Evolutionary conservation across 1,284 basidiomycete species (phyloP).

Genomic region (Ustilago cynodontis): DNA sequence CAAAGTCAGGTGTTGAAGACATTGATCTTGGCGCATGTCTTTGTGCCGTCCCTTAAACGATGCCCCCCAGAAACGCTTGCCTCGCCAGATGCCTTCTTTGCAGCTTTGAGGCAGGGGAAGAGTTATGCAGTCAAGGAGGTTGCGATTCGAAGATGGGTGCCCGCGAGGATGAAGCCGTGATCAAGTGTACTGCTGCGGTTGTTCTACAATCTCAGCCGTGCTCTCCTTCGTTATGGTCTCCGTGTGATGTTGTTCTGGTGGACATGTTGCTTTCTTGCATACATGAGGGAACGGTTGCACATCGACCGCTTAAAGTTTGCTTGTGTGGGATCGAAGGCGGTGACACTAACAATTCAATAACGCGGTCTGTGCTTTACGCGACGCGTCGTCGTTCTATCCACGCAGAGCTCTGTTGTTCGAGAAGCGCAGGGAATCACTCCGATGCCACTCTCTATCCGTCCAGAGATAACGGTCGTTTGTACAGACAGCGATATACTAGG

Average conservation of each 20-base stretch:
- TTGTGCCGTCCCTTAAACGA: conserved; percentile 55
- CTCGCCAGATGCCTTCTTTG: conserved; percentile 73
- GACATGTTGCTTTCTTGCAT: no score
- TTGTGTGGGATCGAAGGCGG: conserved; percentile 15
- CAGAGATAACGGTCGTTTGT: no score
- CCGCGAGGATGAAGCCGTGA: conserved; percentile 89
- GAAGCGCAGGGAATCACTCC: no score
- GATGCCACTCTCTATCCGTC: no score
- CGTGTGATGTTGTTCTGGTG: neutral
- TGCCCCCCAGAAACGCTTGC: conserved; percentile 34
- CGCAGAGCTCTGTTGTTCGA: no score
- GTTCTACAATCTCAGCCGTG: neutral
- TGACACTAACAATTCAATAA: neutral
- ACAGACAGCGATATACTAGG: no score
- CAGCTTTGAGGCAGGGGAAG: conserved; percentile 76
- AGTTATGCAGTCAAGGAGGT: conserved; percentile 81
- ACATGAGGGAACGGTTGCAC: no score
- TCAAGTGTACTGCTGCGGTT: neutral
- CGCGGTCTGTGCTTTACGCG: conserved; percentile 26
- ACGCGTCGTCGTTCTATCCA: conserved; percentile 16
- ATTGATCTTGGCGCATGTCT: conserved; percentile 63
- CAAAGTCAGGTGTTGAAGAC: conserved; percentile 94
- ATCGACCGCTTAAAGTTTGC: no score
- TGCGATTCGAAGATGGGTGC: conserved; percentile 85
- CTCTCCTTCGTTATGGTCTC: neutral